Percentiles rank a stretch among this genome's conserved stretches.
These are phyloP conservation scores for Sutorius australiensis DNA, from an alignment of 768 basidiomycete genomes.

Conservation along the genomic window DNA sequence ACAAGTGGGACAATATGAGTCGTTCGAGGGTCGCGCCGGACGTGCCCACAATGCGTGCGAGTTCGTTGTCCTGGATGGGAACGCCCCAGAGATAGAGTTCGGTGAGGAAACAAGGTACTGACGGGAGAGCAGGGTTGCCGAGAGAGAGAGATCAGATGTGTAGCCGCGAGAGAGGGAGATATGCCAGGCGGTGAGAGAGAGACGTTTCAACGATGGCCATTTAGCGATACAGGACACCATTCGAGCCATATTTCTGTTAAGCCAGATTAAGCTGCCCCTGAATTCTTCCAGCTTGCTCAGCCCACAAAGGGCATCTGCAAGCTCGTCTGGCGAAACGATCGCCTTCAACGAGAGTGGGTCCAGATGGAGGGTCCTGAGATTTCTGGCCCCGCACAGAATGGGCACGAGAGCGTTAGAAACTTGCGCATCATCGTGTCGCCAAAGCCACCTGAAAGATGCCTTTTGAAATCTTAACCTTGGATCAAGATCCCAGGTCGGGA, in stretches of 20 bases:
- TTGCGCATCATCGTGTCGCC: background rate
- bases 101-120: background rate
- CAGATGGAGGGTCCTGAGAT: background rate
- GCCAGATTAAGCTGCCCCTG: background rate
- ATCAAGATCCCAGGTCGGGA: background rate
- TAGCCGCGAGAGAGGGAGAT: background rate
- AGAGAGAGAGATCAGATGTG: background rate
- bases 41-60: background rate
- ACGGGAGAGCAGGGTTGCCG: background rate
- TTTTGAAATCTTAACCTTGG: too few relatives aligned
- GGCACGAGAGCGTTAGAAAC: background rate
- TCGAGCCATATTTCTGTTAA: background rate
- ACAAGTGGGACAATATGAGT: background rate
- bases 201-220: constrained; percentile 9
- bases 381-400: background rate
- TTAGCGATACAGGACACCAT: constrained; percentile 1
- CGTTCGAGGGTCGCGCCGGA: constrained; percentile 4
- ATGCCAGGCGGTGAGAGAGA: background rate
- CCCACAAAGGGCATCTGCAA: background rate
- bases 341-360: background rate
- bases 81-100: background rate
- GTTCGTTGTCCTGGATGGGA: constrained; percentile 7
- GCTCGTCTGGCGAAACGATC: background rate
- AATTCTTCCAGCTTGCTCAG: background rate
- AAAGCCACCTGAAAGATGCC: too few relatives aligned